Percentiles rank a stretch among this genome's conserved stretches.
These are phyloP conservation scores for Suillus cothurnatus DNA, from an alignment of 768 basidiomycete species.

Conservation along the genomic window DNA sequence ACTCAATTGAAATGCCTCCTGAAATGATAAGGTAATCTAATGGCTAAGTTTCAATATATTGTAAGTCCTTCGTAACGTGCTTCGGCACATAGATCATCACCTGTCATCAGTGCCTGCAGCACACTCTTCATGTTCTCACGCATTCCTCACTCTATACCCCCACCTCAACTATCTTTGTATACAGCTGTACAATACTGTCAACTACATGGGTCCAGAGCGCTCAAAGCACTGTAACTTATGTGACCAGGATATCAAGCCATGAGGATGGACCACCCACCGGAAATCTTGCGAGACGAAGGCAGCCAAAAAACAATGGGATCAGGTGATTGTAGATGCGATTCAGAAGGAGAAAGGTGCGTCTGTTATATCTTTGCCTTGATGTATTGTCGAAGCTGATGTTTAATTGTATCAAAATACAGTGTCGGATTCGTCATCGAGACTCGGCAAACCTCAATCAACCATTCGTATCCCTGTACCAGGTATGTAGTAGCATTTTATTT, in stretches of 20 bases:
- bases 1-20: background rate
- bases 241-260: background rate
- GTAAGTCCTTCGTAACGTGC: background rate
- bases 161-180: background rate
- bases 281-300: background rate
- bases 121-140: background rate
- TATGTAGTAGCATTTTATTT: background rate
- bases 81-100: background rate
- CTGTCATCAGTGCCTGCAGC: background rate
- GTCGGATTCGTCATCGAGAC: background rate
- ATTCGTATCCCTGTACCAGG: background rate
- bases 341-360: background rate
- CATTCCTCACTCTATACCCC: background rate
- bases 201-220: slow-evolving; percentile 1
- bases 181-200: background rate
- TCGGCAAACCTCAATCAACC: background rate
- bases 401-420: background rate
- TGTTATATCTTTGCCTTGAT: background rate
- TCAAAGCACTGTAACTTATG: background rate
- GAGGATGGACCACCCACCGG: background rate
- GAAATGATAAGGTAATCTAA: slow-evolving; percentile 1
- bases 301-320: background rate
- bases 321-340: background rate
- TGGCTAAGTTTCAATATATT: slow-evolving; percentile 1
- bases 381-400: background rate